Base-by-base conservation (phyloP, 1,139 yeast genomes). In the Protomyces lactucae-debilis region DNA sequence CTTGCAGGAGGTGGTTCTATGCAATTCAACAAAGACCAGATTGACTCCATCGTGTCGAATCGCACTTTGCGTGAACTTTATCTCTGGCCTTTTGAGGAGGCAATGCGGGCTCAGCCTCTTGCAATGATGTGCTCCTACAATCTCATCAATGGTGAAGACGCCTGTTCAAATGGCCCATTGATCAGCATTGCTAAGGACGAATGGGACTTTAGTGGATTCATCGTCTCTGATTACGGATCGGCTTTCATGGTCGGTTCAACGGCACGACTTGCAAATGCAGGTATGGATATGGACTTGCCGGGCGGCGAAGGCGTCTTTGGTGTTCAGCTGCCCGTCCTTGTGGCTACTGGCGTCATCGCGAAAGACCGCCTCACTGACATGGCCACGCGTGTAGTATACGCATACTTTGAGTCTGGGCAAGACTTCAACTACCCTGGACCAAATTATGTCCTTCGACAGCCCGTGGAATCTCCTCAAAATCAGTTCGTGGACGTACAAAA, bases 231-330 rank as follows among this genome's bases (percentile, higher is more conserved):
- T 71, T 84, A 88, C 87, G 23, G 36, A 4, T 25, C 60, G 5
- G 53, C 39, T 35, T 82, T 72, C 71, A 88, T 87, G 61, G 84
- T 83, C 36, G 88, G 85, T 4, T 73, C 82, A 12, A 87, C 88
- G 4, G 82, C 83, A 5, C 77, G 78, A 61, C 78, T 86, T 0
- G 84, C 83, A 0, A 74, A 83, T 25, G 80, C 86, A 1, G 89
- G 89, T 0, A 74, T 84, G 57, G 88, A 85, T 73, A 82, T 85
- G 86, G 77, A 82, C 4, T 84, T 85, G 88, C 88, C 88, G 0
- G 87, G 87, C 37, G 56, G 56, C 16, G 61, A 46, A 14, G 81
- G 86, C 0, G 79, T 77, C 66, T 83, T 84, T 84, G 88, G 87
- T 0, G 81, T 85, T 0, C 74, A 81, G 45, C 75, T 84, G 65